Percentiles rank a stretch among this genome's conserved stretches.
These are phyloP conservation scores for Phytophthora nicotianae DNA, from an alignment of 352 stramenopile species.

Conservation along the genomic window DNA sequence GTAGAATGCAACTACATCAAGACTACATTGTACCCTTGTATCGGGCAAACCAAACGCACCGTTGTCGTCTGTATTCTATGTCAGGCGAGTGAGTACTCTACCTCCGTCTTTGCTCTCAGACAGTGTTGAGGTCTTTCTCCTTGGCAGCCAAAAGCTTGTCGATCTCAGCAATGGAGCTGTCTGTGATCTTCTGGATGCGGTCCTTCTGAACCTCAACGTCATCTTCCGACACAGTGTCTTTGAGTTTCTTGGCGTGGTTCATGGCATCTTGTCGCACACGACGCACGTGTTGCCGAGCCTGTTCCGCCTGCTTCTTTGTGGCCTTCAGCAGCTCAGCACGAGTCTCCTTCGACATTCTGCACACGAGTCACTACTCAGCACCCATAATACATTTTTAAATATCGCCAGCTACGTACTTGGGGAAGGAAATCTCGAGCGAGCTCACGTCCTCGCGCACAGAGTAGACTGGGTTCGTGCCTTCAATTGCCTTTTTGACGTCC, in stretches of 20 bases:
- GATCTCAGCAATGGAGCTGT: conserved; percentile 73
- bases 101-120: conserved; percentile 38
- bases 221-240: conserved; percentile 79
- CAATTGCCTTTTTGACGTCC: conserved; percentile 78
- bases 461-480: conserved; percentile 78
- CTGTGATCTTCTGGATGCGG: conserved; percentile 83
- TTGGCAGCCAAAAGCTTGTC: conserved; percentile 74
- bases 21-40: conserved; percentile 16
- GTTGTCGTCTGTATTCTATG: conserved; percentile 29
- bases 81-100: conserved; percentile 3
- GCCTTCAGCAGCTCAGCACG: conserved; percentile 79
- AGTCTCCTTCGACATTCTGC: conserved; percentile 87
- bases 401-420: conserved; percentile 58
- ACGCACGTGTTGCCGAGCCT: conserved; percentile 81
- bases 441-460: conserved; percentile 70
- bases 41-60: conserved; percentile 2
- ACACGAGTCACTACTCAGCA: conserved; percentile 3
- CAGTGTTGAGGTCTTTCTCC: conserved; percentile 75
- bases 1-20: conserved; percentile 11
- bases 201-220: conserved; percentile 77
- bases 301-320: conserved; percentile 83
- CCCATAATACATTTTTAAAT: background rate
- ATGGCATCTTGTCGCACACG: conserved; percentile 87
- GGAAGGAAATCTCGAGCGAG: conserved; percentile 79
- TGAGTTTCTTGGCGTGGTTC: conserved; percentile 84